Evolutionary conservation across 164 flowering plant species (phyloP), one percentile per base, ranked within the genome.

Genomic region (Protea cynaroides): DNA sequence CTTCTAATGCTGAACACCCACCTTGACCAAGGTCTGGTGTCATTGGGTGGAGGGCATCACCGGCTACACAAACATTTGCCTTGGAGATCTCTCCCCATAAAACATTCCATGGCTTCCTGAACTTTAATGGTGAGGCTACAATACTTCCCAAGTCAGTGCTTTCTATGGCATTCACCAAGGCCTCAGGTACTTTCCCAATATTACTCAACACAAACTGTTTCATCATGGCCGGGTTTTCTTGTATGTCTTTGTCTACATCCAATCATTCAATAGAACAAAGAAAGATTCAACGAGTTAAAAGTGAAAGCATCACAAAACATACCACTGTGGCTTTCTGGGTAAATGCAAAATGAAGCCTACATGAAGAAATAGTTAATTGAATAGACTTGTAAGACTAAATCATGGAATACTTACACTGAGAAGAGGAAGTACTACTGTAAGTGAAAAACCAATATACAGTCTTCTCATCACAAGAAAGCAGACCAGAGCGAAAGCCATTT

Each of bases 391-490:
- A 29, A 29, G 34, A 29, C 34, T 29, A 29, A 29, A 29, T 29
- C 34, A 0, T 2, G 52, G 8, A 13, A 40, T 40, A 21, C 59
- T 76, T 61, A 81, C 83, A 59, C 58, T 67, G 49, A 10, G 50
- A 10, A 3, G 81, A 69, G 0, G 76, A 49, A 43, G 69, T 57
- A 47, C 34, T 0, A n/a, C 36, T n/a, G n/a, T n/a, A 75, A 12
- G 82, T 79, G 76, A 84, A 60, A 71, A 83, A 84, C 92, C 87
- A 84, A 65, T 83, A 84, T 2, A 83, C 67, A 7, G 56, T 58
- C 0, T 64, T 72, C 5, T 78, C 76, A 58, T 86, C 79, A 25
- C 79, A 70, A 23, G 91, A 86, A 25, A 75, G 2, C 59, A 79
- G 65, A n/a, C 89, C 90, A 44, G 66, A 65, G n/a, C 86, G 72